These are phyloP conservation scores for Castanopsis chinensis DNA, from an alignment of 306 rosid species.

Conservation along the genomic window DNA sequence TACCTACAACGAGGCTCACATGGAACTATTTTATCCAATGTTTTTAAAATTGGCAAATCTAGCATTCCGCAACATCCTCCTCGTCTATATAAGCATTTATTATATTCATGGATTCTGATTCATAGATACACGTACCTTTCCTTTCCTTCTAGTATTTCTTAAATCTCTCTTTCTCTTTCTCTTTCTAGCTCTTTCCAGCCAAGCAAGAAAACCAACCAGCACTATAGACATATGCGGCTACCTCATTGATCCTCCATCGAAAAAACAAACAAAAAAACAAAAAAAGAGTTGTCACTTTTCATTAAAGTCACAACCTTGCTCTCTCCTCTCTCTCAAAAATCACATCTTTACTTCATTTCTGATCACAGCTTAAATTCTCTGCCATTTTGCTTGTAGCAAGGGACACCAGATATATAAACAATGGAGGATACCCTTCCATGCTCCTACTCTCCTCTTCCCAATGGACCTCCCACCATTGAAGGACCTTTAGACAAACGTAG, in stretches of 20 bases:
- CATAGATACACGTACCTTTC: no score
- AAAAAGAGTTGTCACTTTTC: neutral
- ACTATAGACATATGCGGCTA: neutral
- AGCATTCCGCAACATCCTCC: neutral
- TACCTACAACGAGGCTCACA: neutral
- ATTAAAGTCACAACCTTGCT: no score
- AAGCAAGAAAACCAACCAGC: neutral
- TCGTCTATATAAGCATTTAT: neutral
- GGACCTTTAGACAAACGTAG: neutral
- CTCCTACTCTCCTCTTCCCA: slow-evolving; percentile 35
- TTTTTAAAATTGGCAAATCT: no score
- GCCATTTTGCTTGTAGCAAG: no score
- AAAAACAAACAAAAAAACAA: neutral
- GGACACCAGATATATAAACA: no score
- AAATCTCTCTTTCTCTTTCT: neutral
- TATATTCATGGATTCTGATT: no score
- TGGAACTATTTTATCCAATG: neutral
- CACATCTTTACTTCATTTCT: no score
- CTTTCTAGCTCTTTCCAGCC: neutral
- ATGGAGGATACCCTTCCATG: slow-evolving; percentile 24
- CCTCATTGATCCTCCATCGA: neutral
- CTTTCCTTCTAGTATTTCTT: neutral
- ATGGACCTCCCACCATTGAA: slow-evolving; percentile 15
- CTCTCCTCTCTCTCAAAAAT: no score
- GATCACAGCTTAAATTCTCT: no score